These are phyloP conservation scores for Omphalea diandra DNA, from an alignment of 441 rosid species.

Conservation along the genomic window DNA sequence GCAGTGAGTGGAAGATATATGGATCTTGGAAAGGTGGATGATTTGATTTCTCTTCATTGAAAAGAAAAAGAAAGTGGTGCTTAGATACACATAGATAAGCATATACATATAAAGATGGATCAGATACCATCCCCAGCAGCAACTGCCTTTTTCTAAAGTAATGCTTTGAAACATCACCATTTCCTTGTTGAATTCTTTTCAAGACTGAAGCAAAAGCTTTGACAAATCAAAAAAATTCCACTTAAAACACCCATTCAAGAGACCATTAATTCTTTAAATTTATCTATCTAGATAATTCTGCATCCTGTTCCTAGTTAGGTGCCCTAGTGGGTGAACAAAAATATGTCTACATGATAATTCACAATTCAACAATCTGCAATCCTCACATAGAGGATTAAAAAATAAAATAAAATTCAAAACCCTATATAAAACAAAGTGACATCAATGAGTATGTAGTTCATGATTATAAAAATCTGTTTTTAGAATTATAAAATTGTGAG, in stretches of 20 bases:
- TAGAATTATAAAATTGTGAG: too few species aligned
- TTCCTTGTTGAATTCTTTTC: not conserved
- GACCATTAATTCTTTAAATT: not conserved
- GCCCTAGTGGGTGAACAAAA: not conserved
- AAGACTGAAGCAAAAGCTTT: not conserved
- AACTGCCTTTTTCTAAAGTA: not conserved
- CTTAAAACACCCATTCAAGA: not conserved
- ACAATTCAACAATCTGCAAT: not conserved
- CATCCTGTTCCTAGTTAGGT: not conserved
- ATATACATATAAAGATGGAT: too few species aligned
- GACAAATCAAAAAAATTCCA: not conserved
- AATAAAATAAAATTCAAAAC: too few species aligned
- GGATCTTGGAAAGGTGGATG: not conserved
- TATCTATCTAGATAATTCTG: too few species aligned
- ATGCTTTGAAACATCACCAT: not conserved
- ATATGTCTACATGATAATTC: not conserved
- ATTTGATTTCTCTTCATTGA: too few species aligned
- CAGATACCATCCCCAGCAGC: not conserved
- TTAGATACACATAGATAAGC: slow-evolving; percentile 4
- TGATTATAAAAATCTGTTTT: too few species aligned
- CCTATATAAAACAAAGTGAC: too few species aligned
- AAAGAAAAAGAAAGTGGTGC: slow-evolving; percentile 10
- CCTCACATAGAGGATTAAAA: too few species aligned
- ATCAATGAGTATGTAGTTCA: too few species aligned
- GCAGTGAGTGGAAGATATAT: slow-evolving; percentile 1